These are phyloP conservation scores for Diaporthe citrichinensis DNA, from an alignment of 2,329 filamentous ascomycete species.

Conservation along the genomic window DNA sequence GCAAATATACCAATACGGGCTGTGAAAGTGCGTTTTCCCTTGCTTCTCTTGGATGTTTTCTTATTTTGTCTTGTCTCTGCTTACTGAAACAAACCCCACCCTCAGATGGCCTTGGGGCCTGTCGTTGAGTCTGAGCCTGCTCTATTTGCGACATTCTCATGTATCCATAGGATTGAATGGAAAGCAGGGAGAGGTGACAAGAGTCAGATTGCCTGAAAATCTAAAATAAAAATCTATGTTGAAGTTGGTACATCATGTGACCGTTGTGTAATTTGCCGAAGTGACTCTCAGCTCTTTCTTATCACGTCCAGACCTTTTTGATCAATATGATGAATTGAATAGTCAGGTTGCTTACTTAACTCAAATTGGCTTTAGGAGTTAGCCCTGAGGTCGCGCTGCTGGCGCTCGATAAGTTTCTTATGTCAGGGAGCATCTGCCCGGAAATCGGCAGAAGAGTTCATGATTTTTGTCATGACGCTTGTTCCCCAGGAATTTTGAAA, in stretches of 20 bases:
- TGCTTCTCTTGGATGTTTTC: not conserved
- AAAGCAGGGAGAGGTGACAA: not conserved
- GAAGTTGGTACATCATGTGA: not conserved
- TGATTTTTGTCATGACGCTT: too few species aligned
- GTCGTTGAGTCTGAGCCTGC: not conserved
- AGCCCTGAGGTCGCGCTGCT: too few species aligned
- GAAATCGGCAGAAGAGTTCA: not conserved
- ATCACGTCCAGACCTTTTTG: not conserved
- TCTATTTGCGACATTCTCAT: not conserved
- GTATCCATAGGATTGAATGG: not conserved
- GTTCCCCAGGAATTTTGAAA: too few species aligned
- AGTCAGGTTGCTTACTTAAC: too few species aligned
- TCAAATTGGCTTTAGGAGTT: too few species aligned
- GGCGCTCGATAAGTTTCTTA: too few species aligned
- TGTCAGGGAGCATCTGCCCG: too few species aligned
- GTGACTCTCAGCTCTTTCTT: not conserved
- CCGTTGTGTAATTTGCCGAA: too few species aligned
- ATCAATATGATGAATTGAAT: too few species aligned
- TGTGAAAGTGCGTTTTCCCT: not conserved
- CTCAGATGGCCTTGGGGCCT: not conserved
- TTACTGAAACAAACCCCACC: not conserved
- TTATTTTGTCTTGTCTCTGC: not conserved
- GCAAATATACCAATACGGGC: slow-evolving; percentile 25
- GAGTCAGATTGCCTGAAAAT: not conserved
- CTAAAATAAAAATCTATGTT: not conserved